Evolutionary conservation across 805 yeast species (phyloP), one percentile per base, ranked within the genome.

Genomic region (Kazachstania martiniae): DNA sequence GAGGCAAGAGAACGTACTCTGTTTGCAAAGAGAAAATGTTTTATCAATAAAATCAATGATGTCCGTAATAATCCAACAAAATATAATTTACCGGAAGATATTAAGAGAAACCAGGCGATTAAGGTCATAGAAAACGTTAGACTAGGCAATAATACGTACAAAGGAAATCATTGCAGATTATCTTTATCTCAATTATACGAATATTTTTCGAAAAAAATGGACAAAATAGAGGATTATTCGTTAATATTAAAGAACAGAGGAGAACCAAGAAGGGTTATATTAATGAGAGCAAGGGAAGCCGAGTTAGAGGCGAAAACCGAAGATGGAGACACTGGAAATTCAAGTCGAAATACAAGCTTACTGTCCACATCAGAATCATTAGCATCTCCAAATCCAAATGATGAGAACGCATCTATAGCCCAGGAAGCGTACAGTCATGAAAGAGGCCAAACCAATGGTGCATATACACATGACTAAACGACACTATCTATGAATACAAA

Each of bases 121-220:
- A 41, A 38, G 23, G 49, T 51, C 2, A 40, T 51, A 4, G 57
- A 51, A 29, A 51, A 51, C 27, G 39, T 51, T n/a, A 37, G 57
- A 28, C 28, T 51, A 25, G 55, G 56, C 5, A 51, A 51, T 34
- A 50, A 51, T 31, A 34, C 29, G n/a, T 45, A 32, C 27, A 42
- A 38, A 14, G 47, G 49, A 5, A 36, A 39, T 17, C 37, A 35
- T 24, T 39, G 43, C 21, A 28, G 42, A 21, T 34, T 51, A 38
- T 39, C 51, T 4, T 29, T 51, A 27, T 39, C 50, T 12, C 53
- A 44, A 31, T 32, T 51, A 12, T 51, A 51, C 33, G 39, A 43
- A 8, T 51, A 51, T 30, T 43, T 51, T 27, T 45, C 51, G 3
- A 47, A 48, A 19, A 44, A 46, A 24, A 40, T 38, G 42, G 57